Base-by-base conservation (phyloP, 2,329 filamentous ascomycete species). In the Cryphonectria parasitica region DNA sequence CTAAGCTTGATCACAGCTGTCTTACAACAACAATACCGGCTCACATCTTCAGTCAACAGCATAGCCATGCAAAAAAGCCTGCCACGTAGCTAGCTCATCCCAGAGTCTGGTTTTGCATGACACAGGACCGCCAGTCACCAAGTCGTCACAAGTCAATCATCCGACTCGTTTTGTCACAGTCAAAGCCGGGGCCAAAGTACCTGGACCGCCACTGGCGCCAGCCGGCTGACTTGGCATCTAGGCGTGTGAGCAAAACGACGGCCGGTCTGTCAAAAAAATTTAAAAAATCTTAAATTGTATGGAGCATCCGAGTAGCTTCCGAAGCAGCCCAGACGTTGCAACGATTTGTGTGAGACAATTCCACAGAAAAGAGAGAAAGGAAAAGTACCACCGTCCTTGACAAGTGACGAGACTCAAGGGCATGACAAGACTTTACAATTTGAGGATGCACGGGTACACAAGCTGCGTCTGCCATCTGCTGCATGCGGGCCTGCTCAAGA, bases 141-240 rank as follows among this genome's bases (percentile, higher is more conserved):
- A 49, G 64, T 25, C 49, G 31, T 49, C 31, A 25, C 17, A 56
- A 69, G 19, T 49, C 45, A n/a, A 7, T 45, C 45, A 49, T 49
- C 45, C 45, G 19, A 19, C 22, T 7, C 22, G 19, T 49, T 11
- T 49, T 49, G 45, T 49, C 45, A 49, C 63, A 28, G 43, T 54
- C 39, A 64, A 67, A 61, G 31, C 63, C 56, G 25, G 66, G 63
- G 60, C 52, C 34, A 34, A 43, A 64, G 61, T 39, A 60, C 54
- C 66, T 63, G 54, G 56, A 63, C 68, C 64, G 68, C 68, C 64
- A 69, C 54, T 69, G 68, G 66, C 64, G 60, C 60, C 66, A 67
- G 66, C 61, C 31, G 31, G 31, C 28, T 36, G 69, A 56, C 69
- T 34, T 41, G 49, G 34, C 34, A 17, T 62, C 62, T 43, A 22